These are phyloP conservation scores for Liriodendron chinense DNA, from an alignment of 164 flowering plant species.

Conservation along the genomic window DNA sequence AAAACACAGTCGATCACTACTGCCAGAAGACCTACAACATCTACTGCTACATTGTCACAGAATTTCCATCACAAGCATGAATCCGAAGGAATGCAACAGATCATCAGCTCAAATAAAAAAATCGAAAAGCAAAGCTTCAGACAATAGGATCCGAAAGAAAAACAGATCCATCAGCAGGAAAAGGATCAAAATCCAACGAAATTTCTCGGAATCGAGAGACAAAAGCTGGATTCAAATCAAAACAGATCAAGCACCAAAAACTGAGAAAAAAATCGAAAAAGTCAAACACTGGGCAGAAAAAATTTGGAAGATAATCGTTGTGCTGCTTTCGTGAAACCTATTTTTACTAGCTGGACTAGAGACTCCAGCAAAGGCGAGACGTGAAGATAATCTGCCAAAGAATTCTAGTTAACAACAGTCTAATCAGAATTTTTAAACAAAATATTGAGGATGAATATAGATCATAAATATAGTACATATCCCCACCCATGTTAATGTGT, in stretches of 20 bases:
- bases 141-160: background rate
- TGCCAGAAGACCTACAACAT: too few relatives aligned
- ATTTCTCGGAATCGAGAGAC: slow-evolving; percentile 3
- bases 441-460: too few relatives aligned
- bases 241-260: slow-evolving; percentile 6
- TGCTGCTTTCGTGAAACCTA: slow-evolving; percentile 83
- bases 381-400: slow-evolving; percentile 31
- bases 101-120: background rate
- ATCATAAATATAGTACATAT: background rate
- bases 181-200: background rate
- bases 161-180: background rate
- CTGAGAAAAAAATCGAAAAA: background rate
- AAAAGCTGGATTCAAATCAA: background rate
- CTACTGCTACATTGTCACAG: too few relatives aligned
- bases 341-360: slow-evolving; percentile 82
- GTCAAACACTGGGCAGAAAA: too few relatives aligned
- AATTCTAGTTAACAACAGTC: background rate
- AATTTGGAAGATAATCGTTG: too few relatives aligned
- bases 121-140: background rate
- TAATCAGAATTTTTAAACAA: too few relatives aligned
- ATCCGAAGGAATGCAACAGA: background rate
- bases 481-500: slow-evolving; percentile 54
- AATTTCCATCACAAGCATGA: too few relatives aligned
- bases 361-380: slow-evolving; percentile 68
- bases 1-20: too few relatives aligned